Base-by-base conservation (phyloP, 805 yeast species). In the Wickerhamomyces sydowiorum region DNA sequence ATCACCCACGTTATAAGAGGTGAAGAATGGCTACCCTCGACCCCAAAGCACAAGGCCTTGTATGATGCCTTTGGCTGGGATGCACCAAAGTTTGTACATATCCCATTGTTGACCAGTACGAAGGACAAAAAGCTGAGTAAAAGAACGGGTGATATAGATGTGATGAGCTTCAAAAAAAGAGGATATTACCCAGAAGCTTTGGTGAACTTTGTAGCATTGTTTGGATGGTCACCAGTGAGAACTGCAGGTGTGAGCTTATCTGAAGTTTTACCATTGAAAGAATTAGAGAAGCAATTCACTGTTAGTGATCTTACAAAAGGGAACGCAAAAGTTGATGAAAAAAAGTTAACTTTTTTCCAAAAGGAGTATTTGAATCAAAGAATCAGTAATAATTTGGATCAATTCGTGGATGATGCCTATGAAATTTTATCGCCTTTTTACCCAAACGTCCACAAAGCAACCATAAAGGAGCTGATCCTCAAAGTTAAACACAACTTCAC, bases 11-110 rank as follows among this genome's bases (percentile, higher is more conserved):
- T 93, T 8, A 80, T 93, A 5, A 72, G 99, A 51, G 99, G 99
- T 27, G 99, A 93, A 57, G 99, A 93, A 61, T 93, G 99, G 99
- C 66, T 93, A 10, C 85, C 96, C 1, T 87, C 98, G 0, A 93
- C 99, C 0, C 96, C 97, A 2, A 91, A 90, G 53, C 99, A 93
- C 56, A 72, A 89, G 36, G 91, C 96, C 0, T 60, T 93, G 39
- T 95, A 93, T 58, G 53, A 73, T 15, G 95, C 96, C 0, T 82
- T 91, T 57, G 87, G 86, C 0, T 91, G 97, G 97, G 49, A 55
- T 0, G 78, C 84, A 1, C 99, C 99, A 0, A 55, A 70, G 17
- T 93, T 78, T 59, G 72, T 85, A n/a, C 99, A 93, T 58, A 84
- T 93, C 38, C 99, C 99, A 0, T 65, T 93, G 30, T 63, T 93